These are phyloP conservation scores for Mycena albidolilacea DNA, from an alignment of 768 basidiomycete genomes.

Conservation along the genomic window DNA sequence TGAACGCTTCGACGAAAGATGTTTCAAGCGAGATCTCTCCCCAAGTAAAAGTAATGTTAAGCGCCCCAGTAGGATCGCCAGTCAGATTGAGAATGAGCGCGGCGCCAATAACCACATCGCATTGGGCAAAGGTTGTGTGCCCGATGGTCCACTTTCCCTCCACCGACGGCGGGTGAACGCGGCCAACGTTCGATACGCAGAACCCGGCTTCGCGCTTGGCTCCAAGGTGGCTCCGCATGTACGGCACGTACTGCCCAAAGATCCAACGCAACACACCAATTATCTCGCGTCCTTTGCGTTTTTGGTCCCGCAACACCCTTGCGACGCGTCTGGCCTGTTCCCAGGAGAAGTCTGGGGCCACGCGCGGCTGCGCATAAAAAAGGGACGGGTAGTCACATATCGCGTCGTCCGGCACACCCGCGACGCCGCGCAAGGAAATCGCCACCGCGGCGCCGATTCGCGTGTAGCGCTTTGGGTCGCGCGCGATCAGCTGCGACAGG, in stretches of 20 bases:
- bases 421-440: conserved; percentile 24
- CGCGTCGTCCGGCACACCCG: conserved; percentile 6
- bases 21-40: conserved; percentile 7
- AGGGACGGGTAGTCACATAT: conserved; percentile 25
- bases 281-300: conserved; percentile 3
- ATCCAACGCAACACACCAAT: conserved; percentile 22
- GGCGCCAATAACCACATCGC: conserved; percentile 9
- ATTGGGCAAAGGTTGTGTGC: conserved; percentile 2
- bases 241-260: conserved; percentile 1
- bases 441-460: conserved; percentile 6
- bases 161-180: neutral
- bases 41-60: conserved; percentile 24
- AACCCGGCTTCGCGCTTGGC: conserved; percentile 21
- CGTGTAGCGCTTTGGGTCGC: conserved; percentile 4
- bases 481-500: conserved; percentile 19
- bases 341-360: conserved; percentile 8
- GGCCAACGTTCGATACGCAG: conserved; percentile 24
- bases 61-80: conserved; percentile 22
- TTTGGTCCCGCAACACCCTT: neutral
- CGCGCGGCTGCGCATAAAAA: neutral
- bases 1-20: conserved; percentile 8
- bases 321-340: neutral
- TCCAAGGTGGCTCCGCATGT: conserved; percentile 10
- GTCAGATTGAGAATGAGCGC: conserved; percentile 16
- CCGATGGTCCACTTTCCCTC: conserved; percentile 22